Evolutionary conservation across 805 yeast species (phyloP).

Genomic region (Metschnikowia orientalis): DNA sequence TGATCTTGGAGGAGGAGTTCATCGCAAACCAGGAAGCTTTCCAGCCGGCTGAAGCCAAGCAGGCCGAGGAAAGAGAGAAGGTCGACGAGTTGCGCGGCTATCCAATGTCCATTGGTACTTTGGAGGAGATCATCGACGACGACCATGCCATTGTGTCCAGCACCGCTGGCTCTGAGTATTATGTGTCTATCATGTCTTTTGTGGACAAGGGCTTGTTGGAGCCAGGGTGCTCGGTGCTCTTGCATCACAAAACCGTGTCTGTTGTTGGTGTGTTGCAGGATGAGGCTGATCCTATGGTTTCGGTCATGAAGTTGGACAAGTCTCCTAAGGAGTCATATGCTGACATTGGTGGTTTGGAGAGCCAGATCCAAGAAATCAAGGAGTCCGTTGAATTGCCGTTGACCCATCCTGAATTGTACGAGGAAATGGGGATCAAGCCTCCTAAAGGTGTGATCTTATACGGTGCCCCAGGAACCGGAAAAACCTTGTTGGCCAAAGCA

Average conservation of each 20-base stretch:
- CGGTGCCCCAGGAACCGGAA: conserved; percentile 98
- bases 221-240: conserved; percentile 93
- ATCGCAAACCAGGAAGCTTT: conserved; percentile 91
- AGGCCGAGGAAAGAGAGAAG: conserved; percentile 92
- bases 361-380: conserved; percentile 95
- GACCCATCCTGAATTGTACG: conserved; percentile 94
- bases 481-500: conserved; percentile 91
- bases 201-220: conserved; percentile 94
- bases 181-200: conserved; percentile 91
- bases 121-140: conserved; percentile 96
- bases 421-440: conserved; percentile 98
- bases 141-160: conserved; percentile 98
- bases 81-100: conserved; percentile 94
- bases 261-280: conserved; percentile 98
- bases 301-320: conserved; percentile 95
- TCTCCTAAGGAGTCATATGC: conserved; percentile 96
- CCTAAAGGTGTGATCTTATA: conserved; percentile 96
- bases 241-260: conserved; percentile 93
- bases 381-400: conserved; percentile 94
- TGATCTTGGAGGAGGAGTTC: conserved; percentile 91
- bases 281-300: conserved; percentile 96
- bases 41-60: conserved; percentile 95
- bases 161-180: conserved; percentile 94
- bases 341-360: conserved; percentile 94
- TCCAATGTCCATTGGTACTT: conserved; percentile 93